phyloP scores from a whole-genome alignment of 2,329 filamentous ascomycete genomes.

The Colletotrichum liaoningense region DNA sequence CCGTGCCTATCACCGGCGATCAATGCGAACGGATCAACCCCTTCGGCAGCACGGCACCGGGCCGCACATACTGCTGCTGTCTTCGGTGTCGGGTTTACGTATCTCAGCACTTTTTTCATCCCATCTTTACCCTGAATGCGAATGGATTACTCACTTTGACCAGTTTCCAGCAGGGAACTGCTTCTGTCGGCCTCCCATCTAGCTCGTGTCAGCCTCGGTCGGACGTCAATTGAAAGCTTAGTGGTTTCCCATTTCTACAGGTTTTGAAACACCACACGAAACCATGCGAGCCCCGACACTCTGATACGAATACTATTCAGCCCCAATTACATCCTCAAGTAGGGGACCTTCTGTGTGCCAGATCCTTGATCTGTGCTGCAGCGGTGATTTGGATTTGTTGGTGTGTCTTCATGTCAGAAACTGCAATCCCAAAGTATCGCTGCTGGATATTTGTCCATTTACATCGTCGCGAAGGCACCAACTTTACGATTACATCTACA shows the following conservation, averaged over 20 bases:
- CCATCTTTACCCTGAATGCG: not conserved
- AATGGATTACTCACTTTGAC: not conserved
- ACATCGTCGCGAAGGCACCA: no score
- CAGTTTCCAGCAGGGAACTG: not conserved
- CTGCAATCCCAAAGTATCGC: not conserved
- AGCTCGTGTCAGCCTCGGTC: constrained; percentile 11
- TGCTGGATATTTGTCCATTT: no score
- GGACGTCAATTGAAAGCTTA: not conserved
- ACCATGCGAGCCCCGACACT: constrained; percentile 21
- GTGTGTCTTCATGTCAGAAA: not conserved
- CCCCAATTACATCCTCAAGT: not conserved
- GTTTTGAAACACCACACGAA: constrained; percentile 24
- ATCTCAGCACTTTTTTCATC: not conserved
- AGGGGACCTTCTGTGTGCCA: not conserved
- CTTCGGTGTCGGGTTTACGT: not conserved
- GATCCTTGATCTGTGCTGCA: not conserved
- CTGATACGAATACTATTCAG: constrained; percentile 1
- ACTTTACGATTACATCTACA: not conserved
- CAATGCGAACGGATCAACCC: not conserved
- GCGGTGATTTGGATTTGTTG: constrained; percentile 1
- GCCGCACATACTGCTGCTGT: not conserved
- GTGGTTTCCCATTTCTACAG: not conserved
- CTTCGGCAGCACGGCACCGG: not conserved
- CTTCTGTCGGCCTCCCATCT: not conserved
- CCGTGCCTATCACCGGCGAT: not conserved